Base-by-base conservation (phyloP, 495 filamentous ascomycete species). In the Xylaria bambusicola region DNA sequence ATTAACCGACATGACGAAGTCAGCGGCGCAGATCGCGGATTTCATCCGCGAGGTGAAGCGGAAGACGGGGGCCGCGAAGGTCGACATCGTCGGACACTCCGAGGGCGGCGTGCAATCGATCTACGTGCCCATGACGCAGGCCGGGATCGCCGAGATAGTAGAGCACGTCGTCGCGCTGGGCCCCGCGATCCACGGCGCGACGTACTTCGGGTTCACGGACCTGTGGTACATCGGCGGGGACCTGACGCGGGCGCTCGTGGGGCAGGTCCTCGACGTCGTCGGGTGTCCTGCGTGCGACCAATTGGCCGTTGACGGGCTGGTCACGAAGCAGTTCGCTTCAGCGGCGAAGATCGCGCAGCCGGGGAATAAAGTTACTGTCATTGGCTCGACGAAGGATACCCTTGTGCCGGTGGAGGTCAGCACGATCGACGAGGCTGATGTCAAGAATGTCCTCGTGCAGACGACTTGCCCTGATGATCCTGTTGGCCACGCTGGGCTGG, bases 61-160 rank as follows among this genome's bases (percentile, higher is more conserved):
- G 6, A 68, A 72, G 50, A 80, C 79, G 2, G 76, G 76, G 21
- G 75, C 76, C 8, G 35, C 26, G 0, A 80, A 80, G 57, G 66
- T 83, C 29, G 75, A 82, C 52, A 62, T 83, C 0, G 78, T 83
- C 41, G 81, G 81, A 12, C 80, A 84, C 62, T 82, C 80, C 27
- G 81, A 84, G 64, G 81, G 81, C 53, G 81, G 72, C 2, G 79
- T 82, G 59, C 78, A 81, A 52, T 50, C 75, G 0, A 66, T 84
- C 6, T 83, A 83, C 62, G 80, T 82, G 6, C 80, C 80, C 8
- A 56, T 70, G 58, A 83, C 82, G 54, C 72, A 79, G 36, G 53
- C 44, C 21, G 77, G 77, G 8, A 68, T 81, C 21, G 56, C 78
- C 27, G 60, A 63, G 6, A 58, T 77, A 0, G 54, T 83, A n/a